Evolutionary conservation across 2,329 filamentous ascomycete genomes (phyloP).

Genomic region (Microdochium nivale): DNA sequence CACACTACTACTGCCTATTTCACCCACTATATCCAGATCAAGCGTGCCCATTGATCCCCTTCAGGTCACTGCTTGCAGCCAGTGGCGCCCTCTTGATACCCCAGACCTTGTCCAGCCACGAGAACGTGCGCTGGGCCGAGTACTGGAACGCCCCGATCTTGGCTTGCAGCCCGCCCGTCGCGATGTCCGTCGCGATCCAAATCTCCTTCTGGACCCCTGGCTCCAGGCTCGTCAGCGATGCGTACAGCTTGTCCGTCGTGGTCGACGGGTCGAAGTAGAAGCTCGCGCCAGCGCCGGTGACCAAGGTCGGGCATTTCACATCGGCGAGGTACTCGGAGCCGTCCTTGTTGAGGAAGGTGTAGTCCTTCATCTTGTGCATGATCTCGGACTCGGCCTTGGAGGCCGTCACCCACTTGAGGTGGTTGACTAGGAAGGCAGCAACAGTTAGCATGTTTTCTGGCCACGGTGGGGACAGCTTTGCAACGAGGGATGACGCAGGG

Average conservation of each 20-base stretch:
- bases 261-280: neutral
- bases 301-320: slow-evolving; percentile 1
- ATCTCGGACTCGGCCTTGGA: slow-evolving; percentile 9
- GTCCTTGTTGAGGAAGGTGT: slow-evolving; percentile 1
- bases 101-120: slow-evolving; percentile 1
- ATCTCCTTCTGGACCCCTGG: slow-evolving; percentile 3
- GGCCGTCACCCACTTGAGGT: neutral
- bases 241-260: slow-evolving; percentile 1
- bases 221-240: neutral
- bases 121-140: slow-evolving; percentile 1
- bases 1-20: no score
- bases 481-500: neutral
- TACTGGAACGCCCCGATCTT: slow-evolving; percentile 2
- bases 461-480: no score
- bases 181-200: neutral
- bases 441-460: neutral
- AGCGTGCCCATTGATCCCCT: neutral
- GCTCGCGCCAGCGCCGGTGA: neutral
- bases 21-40: no score
- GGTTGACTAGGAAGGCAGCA: neutral
- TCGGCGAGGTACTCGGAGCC: neutral
- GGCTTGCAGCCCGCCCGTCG: slow-evolving; percentile 1
- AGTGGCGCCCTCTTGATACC: slow-evolving; percentile 1
- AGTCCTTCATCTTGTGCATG: slow-evolving; percentile 11
- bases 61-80: neutral